Percentiles rank a stretch among this genome's conserved stretches.
Evolutionary conservation across 2,329 filamentous ascomycete genomes (phyloP).

Genomic region (Calonectria honghensis): DNA sequence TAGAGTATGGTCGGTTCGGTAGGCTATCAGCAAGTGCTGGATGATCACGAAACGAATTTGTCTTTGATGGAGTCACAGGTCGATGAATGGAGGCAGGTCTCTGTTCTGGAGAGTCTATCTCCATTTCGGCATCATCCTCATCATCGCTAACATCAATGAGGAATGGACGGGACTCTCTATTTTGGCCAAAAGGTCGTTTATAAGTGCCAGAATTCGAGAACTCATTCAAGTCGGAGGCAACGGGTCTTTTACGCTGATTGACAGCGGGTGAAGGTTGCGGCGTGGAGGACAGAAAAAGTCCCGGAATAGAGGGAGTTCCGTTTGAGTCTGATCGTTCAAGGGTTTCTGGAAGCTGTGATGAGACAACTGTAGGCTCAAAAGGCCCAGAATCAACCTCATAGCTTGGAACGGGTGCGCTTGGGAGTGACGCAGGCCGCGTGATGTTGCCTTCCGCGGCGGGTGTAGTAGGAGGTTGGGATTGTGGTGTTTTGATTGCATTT

Average conservation of each 20-base stretch:
- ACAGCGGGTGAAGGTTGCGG: constrained; percentile 49
- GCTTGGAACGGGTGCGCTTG: not conserved
- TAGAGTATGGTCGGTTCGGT: constrained; percentile 63
- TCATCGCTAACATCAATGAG: constrained; percentile 91
- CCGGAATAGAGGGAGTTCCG: constrained; percentile 58
- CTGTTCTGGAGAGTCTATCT: constrained; percentile 74
- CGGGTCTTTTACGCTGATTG: constrained; percentile 63
- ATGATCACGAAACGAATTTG: constrained; percentile 65
- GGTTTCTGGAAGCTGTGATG: constrained; percentile 30
- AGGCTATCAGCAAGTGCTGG: constrained; percentile 66
- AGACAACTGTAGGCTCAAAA: constrained; percentile 19
- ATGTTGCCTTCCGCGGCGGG: constrained; percentile 30
- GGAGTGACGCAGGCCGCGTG: not conserved
- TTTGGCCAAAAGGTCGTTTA: constrained; percentile 79
- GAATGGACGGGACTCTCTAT: constrained; percentile 76
- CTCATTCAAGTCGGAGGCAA: constrained; percentile 83
- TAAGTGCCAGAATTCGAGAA: constrained; percentile 62
- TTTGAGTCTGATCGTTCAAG: constrained; percentile 41
- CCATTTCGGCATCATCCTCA: constrained; percentile 80
- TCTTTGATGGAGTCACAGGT: constrained; percentile 56
- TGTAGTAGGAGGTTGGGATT: constrained; percentile 31
- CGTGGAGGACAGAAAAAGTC: constrained; percentile 60
- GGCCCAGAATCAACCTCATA: constrained; percentile 30
- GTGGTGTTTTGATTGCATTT: constrained; percentile 57
- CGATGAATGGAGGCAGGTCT: constrained; percentile 60